Conservation (phyloP, 2,329 filamentous ascomycete species). For the Diaporthe sp. region DNA sequence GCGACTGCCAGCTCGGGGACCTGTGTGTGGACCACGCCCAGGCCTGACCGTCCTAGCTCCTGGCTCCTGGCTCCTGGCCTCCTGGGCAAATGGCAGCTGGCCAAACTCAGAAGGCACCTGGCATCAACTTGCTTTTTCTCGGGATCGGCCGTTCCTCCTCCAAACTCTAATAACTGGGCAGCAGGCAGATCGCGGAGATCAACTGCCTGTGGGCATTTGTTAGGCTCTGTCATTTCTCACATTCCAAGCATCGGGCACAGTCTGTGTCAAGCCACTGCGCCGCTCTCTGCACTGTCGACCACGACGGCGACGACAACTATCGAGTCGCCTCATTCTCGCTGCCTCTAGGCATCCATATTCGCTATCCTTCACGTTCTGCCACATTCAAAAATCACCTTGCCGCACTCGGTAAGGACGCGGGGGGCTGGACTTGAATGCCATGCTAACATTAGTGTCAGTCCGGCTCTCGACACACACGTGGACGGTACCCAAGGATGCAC, state of each 20-base stretch:
- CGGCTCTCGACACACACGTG: conserved; percentile 17
- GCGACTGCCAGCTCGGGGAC: conserved; percentile 2
- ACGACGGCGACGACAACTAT: neutral
- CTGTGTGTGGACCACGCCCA: neutral
- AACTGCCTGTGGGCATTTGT: conserved; percentile 11
- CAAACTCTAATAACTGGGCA: conserved; percentile 26
- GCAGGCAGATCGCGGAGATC: conserved; percentile 26
- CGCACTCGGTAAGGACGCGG: neutral
- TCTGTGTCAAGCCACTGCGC: neutral
- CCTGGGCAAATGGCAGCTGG: neutral
- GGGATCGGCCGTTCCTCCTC: conserved; percentile 30
- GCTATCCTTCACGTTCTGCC: neutral
- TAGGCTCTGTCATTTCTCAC: conserved; percentile 23
- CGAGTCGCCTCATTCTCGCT: neutral
- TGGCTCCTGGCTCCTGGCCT: neutral
- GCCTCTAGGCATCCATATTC: neutral
- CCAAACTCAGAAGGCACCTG: conserved; percentile 9
- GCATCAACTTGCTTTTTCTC: conserved; percentile 32
- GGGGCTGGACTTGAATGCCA: neutral
- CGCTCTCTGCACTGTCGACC: conserved; percentile 13
- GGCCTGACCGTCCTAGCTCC: neutral
- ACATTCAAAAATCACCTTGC: neutral
- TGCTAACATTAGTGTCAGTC: neutral
- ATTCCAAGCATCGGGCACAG: conserved; percentile 11
- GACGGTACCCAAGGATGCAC: conserved; percentile 6